Percentiles rank a stretch among this genome's conserved stretches.
These are phyloP conservation scores for Cylindrodendrum hubeiense DNA, from an alignment of 2,329 filamentous ascomycete genomes.

Conservation along the genomic window DNA sequence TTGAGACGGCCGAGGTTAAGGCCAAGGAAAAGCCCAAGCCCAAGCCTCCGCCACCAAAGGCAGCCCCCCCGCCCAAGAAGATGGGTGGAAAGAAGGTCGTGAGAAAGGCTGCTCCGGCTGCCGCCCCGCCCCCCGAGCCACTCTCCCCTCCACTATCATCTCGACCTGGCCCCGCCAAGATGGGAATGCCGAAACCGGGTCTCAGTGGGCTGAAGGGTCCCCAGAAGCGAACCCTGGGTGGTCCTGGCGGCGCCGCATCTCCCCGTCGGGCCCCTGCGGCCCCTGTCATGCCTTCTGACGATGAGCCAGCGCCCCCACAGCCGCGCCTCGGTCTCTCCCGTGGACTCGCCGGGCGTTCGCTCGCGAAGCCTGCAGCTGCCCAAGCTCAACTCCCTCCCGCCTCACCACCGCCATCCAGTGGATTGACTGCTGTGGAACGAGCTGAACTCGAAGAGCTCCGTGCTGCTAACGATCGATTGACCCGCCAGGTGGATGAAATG, in stretches of 20 bases:
- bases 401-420: conserved; percentile 71
- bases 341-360: conserved; percentile 86
- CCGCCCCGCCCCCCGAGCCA: conserved; percentile 60
- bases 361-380: conserved; percentile 78
- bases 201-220: conserved; percentile 71
- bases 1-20: conserved; percentile 69
- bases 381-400: conserved; percentile 63
- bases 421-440: conserved; percentile 82
- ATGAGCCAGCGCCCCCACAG: conserved; percentile 70
- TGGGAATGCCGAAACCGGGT: conserved; percentile 62
- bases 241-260: conserved; percentile 63
- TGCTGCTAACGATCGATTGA: conserved; percentile 82
- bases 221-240: conserved; percentile 65
- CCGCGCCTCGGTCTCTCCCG: conserved; percentile 77
- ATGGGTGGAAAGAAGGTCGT: conserved; percentile 57
- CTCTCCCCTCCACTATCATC: conserved; percentile 70
- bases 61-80: conserved; percentile 64
- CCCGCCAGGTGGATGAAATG: conserved; percentile 82
- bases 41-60: conserved; percentile 67
- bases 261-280: conserved; percentile 63
- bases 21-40: conserved; percentile 83
- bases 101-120: conserved; percentile 61
- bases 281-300: conserved; percentile 65
- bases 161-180: conserved; percentile 60
- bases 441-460: conserved; percentile 94